phyloP scores from a whole-genome alignment of 2,329 filamentous ascomycete species.

The Purpureocillium takamizusanense region DNA sequence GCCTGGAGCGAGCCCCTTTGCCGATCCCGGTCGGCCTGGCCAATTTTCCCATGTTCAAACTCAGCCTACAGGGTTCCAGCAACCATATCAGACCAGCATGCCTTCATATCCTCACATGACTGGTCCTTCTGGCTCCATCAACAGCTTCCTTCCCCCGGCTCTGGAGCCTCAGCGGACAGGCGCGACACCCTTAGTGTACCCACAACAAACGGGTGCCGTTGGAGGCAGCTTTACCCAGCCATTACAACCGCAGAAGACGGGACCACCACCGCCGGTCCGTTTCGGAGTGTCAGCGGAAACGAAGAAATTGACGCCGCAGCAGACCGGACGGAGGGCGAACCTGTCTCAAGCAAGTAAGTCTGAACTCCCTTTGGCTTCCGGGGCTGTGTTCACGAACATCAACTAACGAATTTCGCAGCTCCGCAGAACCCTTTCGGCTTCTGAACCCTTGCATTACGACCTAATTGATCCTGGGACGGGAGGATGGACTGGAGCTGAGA shows the following conservation, averaged over 20 bases:
- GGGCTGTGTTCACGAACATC: too few species aligned
- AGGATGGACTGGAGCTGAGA: not conserved
- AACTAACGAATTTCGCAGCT: constrained; percentile 30
- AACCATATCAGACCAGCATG: constrained; percentile 7
- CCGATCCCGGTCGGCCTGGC: constrained; percentile 25
- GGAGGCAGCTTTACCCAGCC: constrained; percentile 43
- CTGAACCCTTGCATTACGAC: constrained; percentile 11
- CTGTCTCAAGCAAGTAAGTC: constrained; percentile 91
- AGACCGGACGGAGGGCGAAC: constrained; percentile 84
- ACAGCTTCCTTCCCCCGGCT: constrained; percentile 49
- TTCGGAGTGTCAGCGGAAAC: constrained; percentile 70
- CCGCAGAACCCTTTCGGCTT: constrained; percentile 48
- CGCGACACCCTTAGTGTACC: constrained; percentile 32
- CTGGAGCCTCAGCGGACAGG: constrained; percentile 53
- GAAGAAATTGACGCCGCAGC: constrained; percentile 74
- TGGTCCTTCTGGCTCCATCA: constrained; percentile 34
- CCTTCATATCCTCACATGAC: constrained; percentile 24
- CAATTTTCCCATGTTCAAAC: constrained; percentile 43
- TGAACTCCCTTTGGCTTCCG: too few species aligned
- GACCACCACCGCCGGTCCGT: constrained; percentile 73
- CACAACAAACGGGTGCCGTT: constrained; percentile 41
- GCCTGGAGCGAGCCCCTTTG: constrained; percentile 28
- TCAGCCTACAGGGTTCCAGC: constrained; percentile 55
- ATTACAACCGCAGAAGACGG: constrained; percentile 39
- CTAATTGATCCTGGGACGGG: too few species aligned